Conservation (phyloP, 2,329 filamentous ascomycete genomes). For the Neonectria ditissima region DNA sequence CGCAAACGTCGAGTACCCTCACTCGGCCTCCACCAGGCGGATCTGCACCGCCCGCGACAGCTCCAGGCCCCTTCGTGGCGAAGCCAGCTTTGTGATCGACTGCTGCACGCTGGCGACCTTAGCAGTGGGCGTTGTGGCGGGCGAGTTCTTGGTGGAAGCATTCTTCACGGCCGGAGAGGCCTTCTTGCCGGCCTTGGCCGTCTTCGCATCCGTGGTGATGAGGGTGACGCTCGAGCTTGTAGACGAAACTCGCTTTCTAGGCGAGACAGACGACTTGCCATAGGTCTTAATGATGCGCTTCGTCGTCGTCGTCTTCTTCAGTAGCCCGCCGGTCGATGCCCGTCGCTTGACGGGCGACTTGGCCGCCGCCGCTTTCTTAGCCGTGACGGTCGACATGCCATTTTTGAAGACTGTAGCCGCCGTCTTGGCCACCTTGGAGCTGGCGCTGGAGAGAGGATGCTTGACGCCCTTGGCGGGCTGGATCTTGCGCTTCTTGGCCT, state of each 20-base stretch:
- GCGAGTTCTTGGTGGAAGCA: background rate
- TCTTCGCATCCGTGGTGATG: constrained; percentile 18
- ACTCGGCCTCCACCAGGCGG: constrained; percentile 34
- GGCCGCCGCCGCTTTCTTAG: constrained; percentile 45
- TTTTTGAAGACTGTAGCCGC: constrained; percentile 54
- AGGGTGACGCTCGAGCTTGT: constrained; percentile 39
- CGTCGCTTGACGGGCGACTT: constrained; percentile 45
- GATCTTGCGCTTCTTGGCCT: constrained; percentile 61
- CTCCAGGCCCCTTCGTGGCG: constrained; percentile 39
- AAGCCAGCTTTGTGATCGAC: constrained; percentile 22
- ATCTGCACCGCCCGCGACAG: constrained; percentile 39
- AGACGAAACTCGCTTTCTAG: constrained; percentile 37
- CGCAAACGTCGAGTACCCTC: background rate
- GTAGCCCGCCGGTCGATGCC: constrained; percentile 39
- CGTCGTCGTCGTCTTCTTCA: constrained; percentile 46
- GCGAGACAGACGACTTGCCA: constrained; percentile 38
- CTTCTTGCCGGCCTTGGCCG: constrained; percentile 32
- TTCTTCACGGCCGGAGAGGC: constrained; percentile 24
- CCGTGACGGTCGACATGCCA: constrained; percentile 49
- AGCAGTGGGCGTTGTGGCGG: constrained; percentile 17
- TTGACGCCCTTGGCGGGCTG: constrained; percentile 50
- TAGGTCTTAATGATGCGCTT: constrained; percentile 49
- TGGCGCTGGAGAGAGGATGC: constrained; percentile 49
- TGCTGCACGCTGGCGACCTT: constrained; percentile 24
- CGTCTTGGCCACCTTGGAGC: constrained; percentile 52